A percentile compares a stretch with the other conserved stretches of the same genome.
phyloP scores from a whole-genome alignment of 129 eudicot species.

The Flaveria brownii region DNA sequence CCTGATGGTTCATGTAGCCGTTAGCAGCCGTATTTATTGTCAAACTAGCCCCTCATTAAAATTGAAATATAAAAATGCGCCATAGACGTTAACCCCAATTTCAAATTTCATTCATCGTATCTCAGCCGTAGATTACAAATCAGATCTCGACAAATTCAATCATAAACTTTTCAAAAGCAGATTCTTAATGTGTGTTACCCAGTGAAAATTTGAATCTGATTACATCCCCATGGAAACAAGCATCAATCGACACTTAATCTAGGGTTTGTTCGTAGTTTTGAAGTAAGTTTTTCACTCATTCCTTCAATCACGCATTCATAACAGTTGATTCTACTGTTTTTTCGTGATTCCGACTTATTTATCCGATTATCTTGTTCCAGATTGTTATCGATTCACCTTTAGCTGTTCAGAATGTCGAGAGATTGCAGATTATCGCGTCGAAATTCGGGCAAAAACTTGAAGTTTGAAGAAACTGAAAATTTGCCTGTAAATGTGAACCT shows the following conservation, averaged over 20 bases:
- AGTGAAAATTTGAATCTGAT: background rate
- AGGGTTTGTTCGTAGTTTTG: slow-evolving; percentile 24
- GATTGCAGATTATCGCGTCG: slow-evolving; percentile 59
- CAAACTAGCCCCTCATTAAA: slow-evolving; percentile 19
- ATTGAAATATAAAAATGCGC: slow-evolving; percentile 31
- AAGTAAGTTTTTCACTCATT: background rate
- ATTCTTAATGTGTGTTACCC: background rate
- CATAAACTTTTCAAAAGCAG: slow-evolving; percentile 23
- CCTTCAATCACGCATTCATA: background rate
- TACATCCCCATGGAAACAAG: slow-evolving; percentile 5
- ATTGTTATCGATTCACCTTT: background rate
- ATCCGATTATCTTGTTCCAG: background rate
- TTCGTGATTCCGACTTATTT: slow-evolving; percentile 13
- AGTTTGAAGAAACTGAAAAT: slow-evolving; percentile 68
- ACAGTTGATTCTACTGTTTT: background rate
- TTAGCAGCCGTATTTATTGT: slow-evolving; percentile 4
- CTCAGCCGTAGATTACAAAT: slow-evolving; percentile 36
- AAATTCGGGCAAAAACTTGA: slow-evolving; percentile 48
- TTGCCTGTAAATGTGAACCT: slow-evolving; percentile 46
- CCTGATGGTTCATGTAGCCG: slow-evolving; percentile 23
- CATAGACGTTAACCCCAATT: slow-evolving; percentile 26
- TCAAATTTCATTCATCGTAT: slow-evolving; percentile 36
- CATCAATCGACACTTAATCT: slow-evolving; percentile 29
- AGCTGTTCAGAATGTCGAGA: slow-evolving; percentile 51
- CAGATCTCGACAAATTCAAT: slow-evolving; percentile 31